Percentiles rank a stretch among this genome's conserved stretches.
Conservation (phyloP, 495 filamentous ascomycete genomes). For the Chaetomium fimeti region DNA sequence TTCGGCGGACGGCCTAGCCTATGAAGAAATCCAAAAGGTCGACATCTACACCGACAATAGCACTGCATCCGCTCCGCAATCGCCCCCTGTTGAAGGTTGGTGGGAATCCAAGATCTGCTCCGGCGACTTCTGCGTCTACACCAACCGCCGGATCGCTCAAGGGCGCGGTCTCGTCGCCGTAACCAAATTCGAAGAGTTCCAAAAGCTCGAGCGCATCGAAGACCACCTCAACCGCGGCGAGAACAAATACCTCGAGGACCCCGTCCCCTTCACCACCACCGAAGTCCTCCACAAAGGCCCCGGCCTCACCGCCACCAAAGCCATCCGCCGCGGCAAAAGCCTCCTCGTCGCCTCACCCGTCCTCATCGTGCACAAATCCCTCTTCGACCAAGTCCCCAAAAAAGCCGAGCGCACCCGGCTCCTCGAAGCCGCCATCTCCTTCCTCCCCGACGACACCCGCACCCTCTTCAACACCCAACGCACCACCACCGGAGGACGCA, state of each 20-base stretch:
- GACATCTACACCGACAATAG: constrained; percentile 31
- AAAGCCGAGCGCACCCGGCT: constrained; percentile 29
- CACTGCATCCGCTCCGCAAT: constrained; percentile 14
- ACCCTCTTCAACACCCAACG: constrained; percentile 29
- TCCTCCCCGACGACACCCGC: constrained; percentile 33
- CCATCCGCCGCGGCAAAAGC: constrained; percentile 30
- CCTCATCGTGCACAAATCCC: constrained; percentile 34
- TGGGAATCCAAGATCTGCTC: constrained; percentile 35
- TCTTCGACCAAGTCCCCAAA: constrained; percentile 30
- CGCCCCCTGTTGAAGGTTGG: constrained; percentile 31
- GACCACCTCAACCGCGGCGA: constrained; percentile 29
- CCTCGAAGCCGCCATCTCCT: constrained; percentile 34
- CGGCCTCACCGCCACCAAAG: constrained; percentile 29
- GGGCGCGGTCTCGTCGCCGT: constrained; percentile 34
- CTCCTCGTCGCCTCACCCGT: constrained; percentile 34
- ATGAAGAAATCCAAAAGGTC: constrained; percentile 32
- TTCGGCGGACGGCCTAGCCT: constrained; percentile 30
- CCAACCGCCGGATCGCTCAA: constrained; percentile 31
- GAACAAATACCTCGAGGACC: constrained; percentile 23
- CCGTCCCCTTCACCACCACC: constrained; percentile 18
- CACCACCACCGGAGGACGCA: no score
- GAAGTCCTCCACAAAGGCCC: constrained; percentile 34
- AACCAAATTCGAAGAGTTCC: constrained; percentile 29
- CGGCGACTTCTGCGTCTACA: constrained; percentile 38
- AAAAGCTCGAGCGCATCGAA: constrained; percentile 30